Evolutionary conservation across 2,329 filamentous ascomycete species (phyloP).

Genomic region (Zymoseptoria tritici): DNA sequence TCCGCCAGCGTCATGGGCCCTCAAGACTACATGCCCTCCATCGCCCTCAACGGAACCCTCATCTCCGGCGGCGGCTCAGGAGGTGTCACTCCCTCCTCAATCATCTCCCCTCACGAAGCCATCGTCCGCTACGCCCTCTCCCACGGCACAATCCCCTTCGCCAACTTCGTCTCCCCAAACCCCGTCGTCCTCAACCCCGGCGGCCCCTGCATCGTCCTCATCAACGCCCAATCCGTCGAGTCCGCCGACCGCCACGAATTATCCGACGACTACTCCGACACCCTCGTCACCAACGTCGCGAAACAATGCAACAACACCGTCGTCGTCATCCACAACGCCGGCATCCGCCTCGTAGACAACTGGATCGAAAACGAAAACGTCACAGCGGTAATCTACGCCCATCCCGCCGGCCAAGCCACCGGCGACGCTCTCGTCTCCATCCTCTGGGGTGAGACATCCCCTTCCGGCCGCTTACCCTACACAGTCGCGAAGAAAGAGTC

Average conservation of each 20-base stretch:
- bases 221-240: conserved; percentile 26
- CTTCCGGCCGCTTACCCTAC: conserved; percentile 26
- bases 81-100: conserved; percentile 17
- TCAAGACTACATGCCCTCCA: conserved; percentile 8
- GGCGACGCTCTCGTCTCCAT: conserved; percentile 18
- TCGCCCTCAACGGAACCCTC: conserved; percentile 24
- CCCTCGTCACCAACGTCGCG: conserved; percentile 25
- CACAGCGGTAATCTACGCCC: conserved; percentile 15
- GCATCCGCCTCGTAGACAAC: conserved; percentile 23
- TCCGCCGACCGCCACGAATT: conserved; percentile 22
- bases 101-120: conserved; percentile 23
- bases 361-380: conserved; percentile 24
- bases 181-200: conserved; percentile 18
- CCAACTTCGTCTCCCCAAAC: conserved; percentile 20
- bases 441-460: conserved; percentile 24
- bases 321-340: conserved; percentile 28
- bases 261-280: conserved; percentile 22
- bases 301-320: conserved; percentile 26
- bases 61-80: conserved; percentile 26
- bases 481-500: conserved; percentile 25
- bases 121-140: conserved; percentile 19
- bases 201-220: conserved; percentile 26
- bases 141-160: conserved; percentile 20
- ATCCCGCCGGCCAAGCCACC: conserved; percentile 17
- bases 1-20: conserved; percentile 3